Evolutionary conservation across 139 green algal genomes (phyloP).

Genomic region (Chlorella vulgaris): DNA sequence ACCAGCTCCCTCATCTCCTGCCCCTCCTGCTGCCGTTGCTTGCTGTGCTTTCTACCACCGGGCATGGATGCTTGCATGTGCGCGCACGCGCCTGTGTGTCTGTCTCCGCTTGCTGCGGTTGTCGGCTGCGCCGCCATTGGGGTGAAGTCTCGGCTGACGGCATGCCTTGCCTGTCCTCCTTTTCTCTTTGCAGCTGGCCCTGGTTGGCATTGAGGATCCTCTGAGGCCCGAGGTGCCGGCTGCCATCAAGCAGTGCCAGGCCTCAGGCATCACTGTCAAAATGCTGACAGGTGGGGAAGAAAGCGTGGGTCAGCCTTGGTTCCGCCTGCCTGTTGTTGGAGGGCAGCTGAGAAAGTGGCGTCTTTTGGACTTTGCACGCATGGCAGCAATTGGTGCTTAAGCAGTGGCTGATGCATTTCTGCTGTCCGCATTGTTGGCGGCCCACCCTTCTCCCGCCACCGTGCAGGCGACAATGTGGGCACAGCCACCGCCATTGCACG

Average conservation of each 20-base stretch:
- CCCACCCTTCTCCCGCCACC: not conserved
- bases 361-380: no score
- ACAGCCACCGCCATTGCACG: slow-evolving; percentile 88
- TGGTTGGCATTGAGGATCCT: slow-evolving; percentile 85
- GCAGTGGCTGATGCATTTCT: not conserved
- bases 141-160: no score
- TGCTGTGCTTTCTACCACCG: no score
- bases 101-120: no score
- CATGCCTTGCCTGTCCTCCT: not conserved
- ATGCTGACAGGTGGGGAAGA: slow-evolving; percentile 88
- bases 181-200: slow-evolving; percentile 38
- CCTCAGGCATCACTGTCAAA: slow-evolving; percentile 89
- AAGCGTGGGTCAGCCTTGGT: not conserved
- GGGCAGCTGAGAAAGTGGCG: no score
- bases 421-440: not conserved
- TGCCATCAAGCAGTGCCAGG: slow-evolving; percentile 80
- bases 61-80: no score
- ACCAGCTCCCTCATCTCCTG: not conserved
- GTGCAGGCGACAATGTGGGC: slow-evolving; percentile 83
- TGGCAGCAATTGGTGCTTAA: no score
- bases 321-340: not conserved
- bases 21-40: not conserved
- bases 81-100: no score
- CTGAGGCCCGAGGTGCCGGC: slow-evolving; percentile 73
- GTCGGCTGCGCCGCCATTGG: no score